Evolutionary conservation across 225 moss, liverwort and hornwort species (phyloP).

Genomic region (Neckera pumila): DNA sequence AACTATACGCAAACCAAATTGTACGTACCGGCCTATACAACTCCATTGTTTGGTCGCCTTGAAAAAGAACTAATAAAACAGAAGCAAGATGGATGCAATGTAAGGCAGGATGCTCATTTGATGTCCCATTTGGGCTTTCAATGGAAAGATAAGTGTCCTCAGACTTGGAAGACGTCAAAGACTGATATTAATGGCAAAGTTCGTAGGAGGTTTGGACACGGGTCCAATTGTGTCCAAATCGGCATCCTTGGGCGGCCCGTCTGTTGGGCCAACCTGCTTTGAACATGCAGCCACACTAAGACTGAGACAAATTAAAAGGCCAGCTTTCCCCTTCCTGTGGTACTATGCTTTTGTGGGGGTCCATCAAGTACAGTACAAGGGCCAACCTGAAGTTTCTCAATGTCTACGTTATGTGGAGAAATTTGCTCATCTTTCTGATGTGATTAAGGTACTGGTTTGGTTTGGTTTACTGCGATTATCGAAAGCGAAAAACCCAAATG

Average conservation of each 20-base stretch:
- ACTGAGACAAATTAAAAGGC: neutral
- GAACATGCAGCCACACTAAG: neutral
- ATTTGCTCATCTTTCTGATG: neutral
- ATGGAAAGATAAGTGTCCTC: neutral
- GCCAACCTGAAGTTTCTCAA: neutral
- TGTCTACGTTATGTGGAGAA: neutral
- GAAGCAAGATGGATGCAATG: neutral
- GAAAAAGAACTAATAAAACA: neutral
- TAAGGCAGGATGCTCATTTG: neutral
- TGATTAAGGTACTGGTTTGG: too few species aligned
- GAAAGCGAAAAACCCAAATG: too few species aligned
- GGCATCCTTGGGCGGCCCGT: neutral
- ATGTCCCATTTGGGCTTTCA: neutral
- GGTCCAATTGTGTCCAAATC: neutral
- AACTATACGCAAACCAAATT: neutral
- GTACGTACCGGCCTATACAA: neutral
- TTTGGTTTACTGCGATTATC: too few species aligned
- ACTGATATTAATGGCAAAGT: too few species aligned
- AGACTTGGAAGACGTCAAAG: neutral
- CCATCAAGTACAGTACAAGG: neutral
- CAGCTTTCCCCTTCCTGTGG: neutral
- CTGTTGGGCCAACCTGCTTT: slow-evolving; percentile 1
- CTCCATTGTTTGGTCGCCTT: neutral
- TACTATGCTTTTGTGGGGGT: neutral
- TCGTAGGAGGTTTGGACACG: neutral